These are phyloP conservation scores for Ceratobasidium sp. DNA, from an alignment of 1,284 basidiomycete genomes.

Conservation along the genomic window DNA sequence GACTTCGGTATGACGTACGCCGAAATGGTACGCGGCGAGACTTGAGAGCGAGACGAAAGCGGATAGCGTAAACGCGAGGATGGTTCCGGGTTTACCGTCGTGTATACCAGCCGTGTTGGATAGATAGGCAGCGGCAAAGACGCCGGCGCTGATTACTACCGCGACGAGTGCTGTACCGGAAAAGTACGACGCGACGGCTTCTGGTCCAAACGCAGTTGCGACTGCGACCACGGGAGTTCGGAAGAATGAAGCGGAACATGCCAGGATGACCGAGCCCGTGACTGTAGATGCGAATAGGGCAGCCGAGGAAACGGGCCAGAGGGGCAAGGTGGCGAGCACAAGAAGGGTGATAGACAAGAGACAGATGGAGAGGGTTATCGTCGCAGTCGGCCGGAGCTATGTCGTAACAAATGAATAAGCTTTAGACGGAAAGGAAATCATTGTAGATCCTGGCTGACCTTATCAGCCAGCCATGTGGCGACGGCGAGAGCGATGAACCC, in stretches of 20 bases:
- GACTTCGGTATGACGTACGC: neutral
- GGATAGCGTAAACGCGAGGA: neutral
- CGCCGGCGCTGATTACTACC: neutral
- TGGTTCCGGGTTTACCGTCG: neutral
- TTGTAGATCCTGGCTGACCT: neutral
- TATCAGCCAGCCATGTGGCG: neutral
- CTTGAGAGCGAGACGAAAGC: neutral
- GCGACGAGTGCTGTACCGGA: neutral
- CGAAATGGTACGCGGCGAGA: slow-evolving; percentile 6
- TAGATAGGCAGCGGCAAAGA: neutral
- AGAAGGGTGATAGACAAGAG: neutral
- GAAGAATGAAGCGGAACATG: neutral
- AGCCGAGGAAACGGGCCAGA: neutral
- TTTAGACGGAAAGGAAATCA: neutral
- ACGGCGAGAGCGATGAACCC: neutral
- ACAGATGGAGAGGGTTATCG: neutral
- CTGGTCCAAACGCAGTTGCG: neutral
- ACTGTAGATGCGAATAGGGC: neutral
- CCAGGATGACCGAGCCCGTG: neutral
- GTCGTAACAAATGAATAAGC: too few species aligned
- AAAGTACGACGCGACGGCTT: neutral
- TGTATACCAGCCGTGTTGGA: neutral
- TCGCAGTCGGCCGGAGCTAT: neutral
- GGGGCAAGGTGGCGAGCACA: neutral
- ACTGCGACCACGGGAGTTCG: neutral